Conservation (phyloP, 169 alveolate genomes). For the Plasmodium malariae region DNA sequence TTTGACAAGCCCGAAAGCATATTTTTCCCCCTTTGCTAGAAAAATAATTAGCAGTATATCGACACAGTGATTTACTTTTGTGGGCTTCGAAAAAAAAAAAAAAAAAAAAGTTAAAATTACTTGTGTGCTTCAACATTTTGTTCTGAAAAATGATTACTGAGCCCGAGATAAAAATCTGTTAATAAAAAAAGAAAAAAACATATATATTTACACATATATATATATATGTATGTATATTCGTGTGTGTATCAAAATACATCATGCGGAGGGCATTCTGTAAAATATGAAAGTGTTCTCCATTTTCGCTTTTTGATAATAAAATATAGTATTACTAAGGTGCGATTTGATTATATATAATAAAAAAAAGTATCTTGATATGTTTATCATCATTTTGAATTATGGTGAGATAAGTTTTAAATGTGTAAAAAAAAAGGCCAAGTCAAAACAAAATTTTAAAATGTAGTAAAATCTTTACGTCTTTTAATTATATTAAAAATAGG, state of each 20-base stretch:
- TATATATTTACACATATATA: background rate
- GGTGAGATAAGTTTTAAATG: too few relatives aligned
- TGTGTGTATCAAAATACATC: background rate
- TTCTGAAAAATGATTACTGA: background rate
- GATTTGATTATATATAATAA: constrained; percentile 37
- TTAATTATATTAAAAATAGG: too few relatives aligned
- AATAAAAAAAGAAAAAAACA: background rate
- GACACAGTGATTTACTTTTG: too few relatives aligned
- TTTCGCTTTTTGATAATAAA: background rate
- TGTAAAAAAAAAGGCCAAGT: too few relatives aligned
- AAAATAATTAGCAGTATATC: too few relatives aligned
- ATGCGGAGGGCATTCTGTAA: background rate
- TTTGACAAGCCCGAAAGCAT: background rate
- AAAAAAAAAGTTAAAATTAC: constrained; percentile 26
- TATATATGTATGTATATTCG: background rate
- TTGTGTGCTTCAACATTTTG: background rate
- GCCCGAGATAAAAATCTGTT: constrained; percentile 23
- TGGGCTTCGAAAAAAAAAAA: background rate
- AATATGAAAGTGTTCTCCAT: background rate
- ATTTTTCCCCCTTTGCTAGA: background rate
- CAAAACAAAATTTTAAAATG: too few relatives aligned
- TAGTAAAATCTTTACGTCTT: too few relatives aligned
- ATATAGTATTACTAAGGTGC: constrained; percentile 25
- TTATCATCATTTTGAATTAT: constrained; percentile 48
- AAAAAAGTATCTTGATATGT: constrained; percentile 25